A percentile compares a stretch with the other conserved stretches of the same genome.
Evolutionary conservation across 1,139 yeast species (phyloP).

Genomic region (Nakaseomyces nivariensis): DNA sequence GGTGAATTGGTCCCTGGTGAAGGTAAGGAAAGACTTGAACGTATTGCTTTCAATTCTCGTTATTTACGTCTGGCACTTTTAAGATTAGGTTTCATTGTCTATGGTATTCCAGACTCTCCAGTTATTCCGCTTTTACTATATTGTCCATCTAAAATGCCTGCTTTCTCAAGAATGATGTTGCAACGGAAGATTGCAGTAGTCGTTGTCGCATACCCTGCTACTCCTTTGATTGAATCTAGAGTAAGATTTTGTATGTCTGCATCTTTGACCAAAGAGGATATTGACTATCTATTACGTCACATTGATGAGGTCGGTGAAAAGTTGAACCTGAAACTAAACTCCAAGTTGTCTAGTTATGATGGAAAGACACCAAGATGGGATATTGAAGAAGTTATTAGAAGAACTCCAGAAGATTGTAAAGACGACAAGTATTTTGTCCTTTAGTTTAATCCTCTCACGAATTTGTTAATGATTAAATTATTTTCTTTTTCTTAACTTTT

Average conservation of each 20-base stretch:
- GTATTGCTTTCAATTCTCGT: slow-evolving; percentile 93
- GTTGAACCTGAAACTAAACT: slow-evolving; percentile 64
- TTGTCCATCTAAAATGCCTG: slow-evolving; percentile 91
- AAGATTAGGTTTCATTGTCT: slow-evolving; percentile 84
- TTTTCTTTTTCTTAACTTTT: not conserved
- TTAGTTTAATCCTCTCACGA: slow-evolving; percentile 2
- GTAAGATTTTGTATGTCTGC: slow-evolving; percentile 89
- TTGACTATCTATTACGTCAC: slow-evolving; percentile 66
- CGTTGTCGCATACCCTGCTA: slow-evolving; percentile 95
- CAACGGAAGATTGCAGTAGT: slow-evolving; percentile 83
- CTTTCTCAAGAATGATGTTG: slow-evolving; percentile 73
- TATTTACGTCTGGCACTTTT: slow-evolving; percentile 84
- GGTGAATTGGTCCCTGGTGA: slow-evolving; percentile 88
- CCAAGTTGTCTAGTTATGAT: slow-evolving; percentile 63
- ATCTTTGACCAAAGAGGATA: slow-evolving; percentile 85
- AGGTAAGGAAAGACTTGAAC: slow-evolving; percentile 79
- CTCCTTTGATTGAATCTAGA: slow-evolving; percentile 83
- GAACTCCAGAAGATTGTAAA: slow-evolving; percentile 64
- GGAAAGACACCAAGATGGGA: slow-evolving; percentile 67
- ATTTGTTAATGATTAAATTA: not conserved
- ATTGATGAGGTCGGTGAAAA: slow-evolving; percentile 74
- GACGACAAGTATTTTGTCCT: slow-evolving; percentile 33
- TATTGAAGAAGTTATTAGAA: slow-evolving; percentile 63
- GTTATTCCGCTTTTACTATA: slow-evolving; percentile 82
- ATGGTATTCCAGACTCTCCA: slow-evolving; percentile 95